Conservation (phyloP, 148 eudicot species). For the Agrostemma githago region DNA sequence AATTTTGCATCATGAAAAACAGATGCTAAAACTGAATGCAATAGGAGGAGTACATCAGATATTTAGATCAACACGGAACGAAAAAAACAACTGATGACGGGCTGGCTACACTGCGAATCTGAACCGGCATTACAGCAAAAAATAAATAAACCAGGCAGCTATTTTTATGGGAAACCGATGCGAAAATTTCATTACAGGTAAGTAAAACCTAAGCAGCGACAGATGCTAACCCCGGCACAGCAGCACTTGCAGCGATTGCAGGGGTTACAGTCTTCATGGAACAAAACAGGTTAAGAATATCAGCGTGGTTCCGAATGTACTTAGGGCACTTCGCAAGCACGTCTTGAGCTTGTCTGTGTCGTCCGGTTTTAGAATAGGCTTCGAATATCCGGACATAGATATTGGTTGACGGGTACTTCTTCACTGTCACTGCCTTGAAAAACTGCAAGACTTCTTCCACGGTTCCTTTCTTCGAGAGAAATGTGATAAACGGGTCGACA, state of each 20-base stretch:
- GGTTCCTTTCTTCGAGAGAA: conserved; percentile 48
- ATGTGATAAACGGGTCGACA: conserved; percentile 53
- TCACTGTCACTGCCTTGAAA: conserved; percentile 46
- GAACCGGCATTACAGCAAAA: not conserved
- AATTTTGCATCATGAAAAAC: not conserved
- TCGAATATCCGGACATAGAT: conserved; percentile 55
- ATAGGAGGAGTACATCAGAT: no score
- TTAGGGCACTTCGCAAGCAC: conserved; percentile 64
- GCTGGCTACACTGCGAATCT: conserved; percentile 14
- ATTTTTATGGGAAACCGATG: conserved; percentile 4
- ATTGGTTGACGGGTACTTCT: conserved; percentile 47
- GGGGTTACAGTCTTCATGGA: conserved; percentile 34
- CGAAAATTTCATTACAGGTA: conserved; percentile 10
- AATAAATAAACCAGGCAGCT: conserved; percentile 10
- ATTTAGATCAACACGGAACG: no score
- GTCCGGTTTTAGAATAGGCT: conserved; percentile 56
- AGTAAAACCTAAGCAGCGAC: conserved; percentile 34
- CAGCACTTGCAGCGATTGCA: no score
- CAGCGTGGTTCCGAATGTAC: conserved; percentile 55
- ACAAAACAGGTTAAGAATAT: conserved; percentile 66
- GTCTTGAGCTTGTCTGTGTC: conserved; percentile 58
- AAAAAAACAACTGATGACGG: not conserved
- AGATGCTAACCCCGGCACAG: conserved; percentile 10
- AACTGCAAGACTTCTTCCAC: conserved; percentile 58
- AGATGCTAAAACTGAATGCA: not conserved